Conservation (phyloP, 805 yeast species). For the Komagataella populi region DNA sequence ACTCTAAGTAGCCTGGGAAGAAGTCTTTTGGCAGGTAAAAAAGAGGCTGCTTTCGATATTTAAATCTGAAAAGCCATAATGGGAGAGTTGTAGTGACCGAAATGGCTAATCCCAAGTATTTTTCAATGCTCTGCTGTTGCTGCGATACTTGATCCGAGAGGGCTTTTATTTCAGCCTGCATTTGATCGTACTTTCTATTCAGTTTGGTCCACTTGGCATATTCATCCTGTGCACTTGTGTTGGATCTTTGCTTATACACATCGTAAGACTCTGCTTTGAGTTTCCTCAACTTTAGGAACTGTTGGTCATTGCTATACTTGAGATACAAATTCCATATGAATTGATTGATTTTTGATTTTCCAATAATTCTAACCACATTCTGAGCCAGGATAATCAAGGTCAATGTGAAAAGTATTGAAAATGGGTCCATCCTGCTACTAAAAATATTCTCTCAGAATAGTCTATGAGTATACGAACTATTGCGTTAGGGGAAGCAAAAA, state of each 20-base stretch:
- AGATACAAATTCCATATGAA: constrained; percentile 9
- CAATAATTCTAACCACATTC: constrained; percentile 21
- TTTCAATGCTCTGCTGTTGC: constrained; percentile 21
- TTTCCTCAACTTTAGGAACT: constrained; percentile 14
- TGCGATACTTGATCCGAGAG: constrained; percentile 24
- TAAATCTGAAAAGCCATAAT: constrained; percentile 31
- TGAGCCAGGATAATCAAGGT: constrained; percentile 22
- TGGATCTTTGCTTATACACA: constrained; percentile 37
- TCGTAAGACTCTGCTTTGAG: constrained; percentile 29
- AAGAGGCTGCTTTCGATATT: constrained; percentile 39
- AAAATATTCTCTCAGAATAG: not conserved
- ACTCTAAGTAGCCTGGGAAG: constrained; percentile 41
- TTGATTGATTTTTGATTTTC: constrained; percentile 15
- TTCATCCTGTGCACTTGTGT: constrained; percentile 79
- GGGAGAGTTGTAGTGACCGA: constrained; percentile 31
- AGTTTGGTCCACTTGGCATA: constrained; percentile 94
- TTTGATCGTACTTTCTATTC: constrained; percentile 53
- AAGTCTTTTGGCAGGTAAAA: constrained; percentile 44
- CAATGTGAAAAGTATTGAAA: constrained; percentile 14
- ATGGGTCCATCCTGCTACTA: constrained; percentile 1
- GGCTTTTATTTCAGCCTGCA: constrained; percentile 35
- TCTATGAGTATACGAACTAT: not conserved
- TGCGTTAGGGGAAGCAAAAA: not conserved
- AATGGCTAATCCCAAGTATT: constrained; percentile 18
- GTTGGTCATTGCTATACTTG: constrained; percentile 20